Evolutionary conservation across 78 protist species (phyloP), one percentile per base, ranked within the genome.

Genomic region (Cavenderia fasciculata): DNA sequence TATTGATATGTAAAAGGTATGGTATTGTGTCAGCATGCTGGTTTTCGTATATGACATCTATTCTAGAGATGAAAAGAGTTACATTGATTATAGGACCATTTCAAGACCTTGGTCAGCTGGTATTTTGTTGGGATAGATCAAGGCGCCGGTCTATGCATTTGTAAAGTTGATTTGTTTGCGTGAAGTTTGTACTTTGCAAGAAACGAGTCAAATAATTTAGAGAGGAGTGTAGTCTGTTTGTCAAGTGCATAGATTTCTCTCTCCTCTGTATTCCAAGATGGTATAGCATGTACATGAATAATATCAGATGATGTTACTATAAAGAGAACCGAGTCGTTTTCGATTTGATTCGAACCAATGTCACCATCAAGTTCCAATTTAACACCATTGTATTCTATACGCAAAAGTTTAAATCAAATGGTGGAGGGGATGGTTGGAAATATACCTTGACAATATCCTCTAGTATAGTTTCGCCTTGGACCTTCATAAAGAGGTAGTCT

Each of bases 161-260:
- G 14, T 51, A 41, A 82, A 82, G 29, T 44, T 43, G 1, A 82
- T 44, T 68, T 82, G 90, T 25, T 82, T 82, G 2, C 40, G 21
- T 40, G 69, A 10, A 82, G 14, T 12, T 33, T 23, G 23, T 82
- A 70, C 59, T 82, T 82, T 70, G 65, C 56, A 44, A 82, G 62
- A 54, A 82, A 82, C 2, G 76, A 68, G 31, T 82, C 90, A 40
- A 68, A 68, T 44, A 82, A 31, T 69, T 82, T 82, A 1, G 73
- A 68, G 23, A 82, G 71, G 19, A 82, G 40, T 19, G 90, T 82
- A 4, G 76, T 38, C 21, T 16, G 16, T 36, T 82, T 82, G 61
- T 82, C 79, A 10, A 82, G 90, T 6, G 90, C 90, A 57, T 82
- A 82, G 34, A 72, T 57, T 47, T 82, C 90, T 33, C 68, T 82